phyloP scores from a whole-genome alignment of 2,329 filamentous ascomycete species.

The Trichoderma asperellum region DNA sequence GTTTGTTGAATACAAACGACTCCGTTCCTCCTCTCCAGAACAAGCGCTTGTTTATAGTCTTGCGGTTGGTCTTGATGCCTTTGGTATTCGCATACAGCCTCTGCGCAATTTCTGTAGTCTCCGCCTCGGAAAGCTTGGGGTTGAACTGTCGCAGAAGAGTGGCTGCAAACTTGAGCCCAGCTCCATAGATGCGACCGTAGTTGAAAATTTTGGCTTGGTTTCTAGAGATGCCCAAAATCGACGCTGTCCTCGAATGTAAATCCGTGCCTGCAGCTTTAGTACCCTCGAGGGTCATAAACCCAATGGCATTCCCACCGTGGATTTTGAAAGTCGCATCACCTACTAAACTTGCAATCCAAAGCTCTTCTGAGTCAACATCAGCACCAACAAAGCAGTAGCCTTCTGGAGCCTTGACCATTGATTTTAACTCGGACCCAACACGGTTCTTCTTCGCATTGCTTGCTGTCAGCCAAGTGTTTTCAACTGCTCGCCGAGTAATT shows the following conservation, averaged over 20 bases:
- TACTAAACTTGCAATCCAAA: constrained; percentile 96
- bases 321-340: constrained; percentile 94
- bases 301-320: constrained; percentile 94
- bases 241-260: constrained; percentile 89
- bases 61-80: constrained; percentile 80
- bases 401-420: constrained; percentile 89
- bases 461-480: constrained; percentile 97
- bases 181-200: constrained; percentile 98
- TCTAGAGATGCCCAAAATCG: constrained; percentile 88
- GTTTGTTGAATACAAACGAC: constrained; percentile 96
- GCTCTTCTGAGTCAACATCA: constrained; percentile 94
- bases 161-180: constrained; percentile 88
- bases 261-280: constrained; percentile 94
- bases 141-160: constrained; percentile 94
- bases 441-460: constrained; percentile 96
- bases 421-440: constrained; percentile 94
- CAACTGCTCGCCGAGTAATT: constrained; percentile 88
- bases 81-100: constrained; percentile 90
- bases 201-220: constrained; percentile 99
- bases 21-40: constrained; percentile 98
- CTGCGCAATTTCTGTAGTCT: constrained; percentile 76
- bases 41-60: constrained; percentile 68
- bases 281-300: constrained; percentile 98
- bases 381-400: constrained; percentile 95
- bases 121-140: constrained; percentile 74